Percentiles rank a stretch among this genome's conserved stretches.
These are phyloP conservation scores for Tardiomyces depauwii DNA, from an alignment of 1,139 yeast species.

Conservation along the genomic window DNA sequence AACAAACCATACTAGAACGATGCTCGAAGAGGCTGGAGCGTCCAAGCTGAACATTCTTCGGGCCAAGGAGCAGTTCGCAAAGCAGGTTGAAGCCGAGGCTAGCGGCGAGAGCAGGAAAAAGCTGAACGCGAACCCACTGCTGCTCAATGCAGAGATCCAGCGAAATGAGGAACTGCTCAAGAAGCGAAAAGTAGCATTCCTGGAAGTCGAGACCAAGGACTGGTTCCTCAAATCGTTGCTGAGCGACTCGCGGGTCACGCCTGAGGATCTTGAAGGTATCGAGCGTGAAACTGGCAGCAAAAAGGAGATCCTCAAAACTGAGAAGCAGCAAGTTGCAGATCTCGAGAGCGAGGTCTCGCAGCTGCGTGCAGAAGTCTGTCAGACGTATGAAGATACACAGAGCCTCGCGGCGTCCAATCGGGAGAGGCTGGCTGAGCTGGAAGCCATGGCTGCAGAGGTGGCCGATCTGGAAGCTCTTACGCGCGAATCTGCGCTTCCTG, in stretches of 20 bases:
- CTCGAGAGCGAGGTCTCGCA: conserved; percentile 5
- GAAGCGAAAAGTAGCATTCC: conserved; percentile 46
- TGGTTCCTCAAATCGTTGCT: conserved; percentile 37
- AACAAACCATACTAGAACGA: background rate
- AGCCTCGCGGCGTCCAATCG: conserved; percentile 12
- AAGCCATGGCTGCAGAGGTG: conserved; percentile 10
- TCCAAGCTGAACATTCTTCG: background rate
- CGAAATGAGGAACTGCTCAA: conserved; percentile 31
- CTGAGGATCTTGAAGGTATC: conserved; percentile 4
- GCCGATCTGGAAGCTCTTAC: conserved; percentile 1
- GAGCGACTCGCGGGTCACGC: conserved; percentile 3
- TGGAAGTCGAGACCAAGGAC: conserved; percentile 60
- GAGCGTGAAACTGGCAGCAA: conserved; percentile 2
- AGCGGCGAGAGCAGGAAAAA: conserved; percentile 2
- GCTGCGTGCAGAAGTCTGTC: conserved; percentile 4
- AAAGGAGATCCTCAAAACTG: background rate
- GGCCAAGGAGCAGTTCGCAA: conserved; percentile 1
- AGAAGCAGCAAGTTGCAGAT: conserved; percentile 1
- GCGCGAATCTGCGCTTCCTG: conserved; percentile 10
- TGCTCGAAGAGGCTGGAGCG: background rate
- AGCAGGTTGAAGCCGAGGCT: background rate
- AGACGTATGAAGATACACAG: conserved; percentile 13
- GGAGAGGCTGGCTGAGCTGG: conserved; percentile 18
- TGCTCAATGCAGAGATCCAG: conserved; percentile 18
- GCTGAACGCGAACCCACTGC: conserved; percentile 11